These are phyloP conservation scores for Eucalyptus cladocalyx DNA, from an alignment of 345 rosid species.

Conservation along the genomic window DNA sequence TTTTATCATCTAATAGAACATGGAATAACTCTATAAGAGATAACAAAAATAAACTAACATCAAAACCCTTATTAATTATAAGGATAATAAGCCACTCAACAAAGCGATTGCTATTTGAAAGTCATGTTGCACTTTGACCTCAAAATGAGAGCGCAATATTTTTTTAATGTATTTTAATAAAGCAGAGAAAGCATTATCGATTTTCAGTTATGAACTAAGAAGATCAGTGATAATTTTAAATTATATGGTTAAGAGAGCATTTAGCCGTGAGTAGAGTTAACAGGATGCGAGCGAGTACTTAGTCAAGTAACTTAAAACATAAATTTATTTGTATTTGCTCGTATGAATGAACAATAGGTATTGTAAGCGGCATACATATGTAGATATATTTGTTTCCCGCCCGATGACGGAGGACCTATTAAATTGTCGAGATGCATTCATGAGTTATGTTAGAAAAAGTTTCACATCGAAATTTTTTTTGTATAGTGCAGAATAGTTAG, in stretches of 20 bases:
- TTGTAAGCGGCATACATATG: neutral
- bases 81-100: neutral
- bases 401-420: accelerated
- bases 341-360: neutral
- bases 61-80: neutral
- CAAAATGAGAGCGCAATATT: neutral
- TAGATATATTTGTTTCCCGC: neutral
- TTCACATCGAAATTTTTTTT: neutral
- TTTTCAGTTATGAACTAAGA: neutral
- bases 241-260: neutral
- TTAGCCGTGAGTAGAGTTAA: neutral
- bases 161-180: neutral
- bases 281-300: neutral
- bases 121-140: neutral
- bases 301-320: neutral
- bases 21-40: neutral
- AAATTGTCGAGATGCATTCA: neutral
- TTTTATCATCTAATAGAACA: neutral
- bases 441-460: neutral
- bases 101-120: neutral
- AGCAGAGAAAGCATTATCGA: neutral
- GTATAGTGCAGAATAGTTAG: accelerated
- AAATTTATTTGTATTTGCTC: neutral
- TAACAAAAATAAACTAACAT: neutral
- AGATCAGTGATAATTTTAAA: neutral